Base-by-base conservation (phyloP, 1,284 basidiomycete species). In the Leccinum subrobustum region DNA sequence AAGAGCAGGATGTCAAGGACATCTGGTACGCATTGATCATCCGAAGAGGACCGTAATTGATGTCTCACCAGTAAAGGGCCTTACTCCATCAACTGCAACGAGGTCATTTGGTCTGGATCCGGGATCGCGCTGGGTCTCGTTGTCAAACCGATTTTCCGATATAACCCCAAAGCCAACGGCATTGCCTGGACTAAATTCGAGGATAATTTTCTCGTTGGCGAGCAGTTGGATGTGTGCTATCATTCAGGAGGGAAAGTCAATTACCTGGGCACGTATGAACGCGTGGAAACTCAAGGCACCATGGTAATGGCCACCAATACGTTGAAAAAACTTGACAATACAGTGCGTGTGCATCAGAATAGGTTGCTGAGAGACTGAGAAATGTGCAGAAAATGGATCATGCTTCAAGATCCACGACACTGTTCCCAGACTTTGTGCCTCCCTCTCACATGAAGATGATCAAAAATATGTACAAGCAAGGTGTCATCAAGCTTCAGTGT, bases 241-340 rank as follows among this genome's bases (percentile, higher is more conserved):
- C n/a, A 50, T 27, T 27, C 37, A 16, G 29, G 51, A 25, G 59
- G 57, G 2, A 47, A 11, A 29, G 51, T 44, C 47, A 55, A 61
- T 29, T 71, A 71, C 52, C 39, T 74, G 12, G 69, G 71, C 4
- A 73, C 68, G 44, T 73, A 74, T 51, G 70, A 74, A 60, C 54
- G 68, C 42, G 54, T 60, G 35, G 62, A 59, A 52, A 57, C 57
- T 6, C 52, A 58, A 50, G 29, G 23, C 20, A n/a, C n/a, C n/a
- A 47, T 57, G 71, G 16, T 56, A 35, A 55, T 74, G 39, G 58
- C 67, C 33, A 8, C 59, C 12, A 56, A 61, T 31, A 18, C 58
- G 7, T 56, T 67, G 42, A 39, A 57, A 54, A 14, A 59, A 51
- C 42, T 74, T 7, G 50, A 50, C 33, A 20, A 6, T 12, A 5